Base-by-base conservation (phyloP, 1,139 yeast species). In the Scheffersomyces insectosa region DNA sequence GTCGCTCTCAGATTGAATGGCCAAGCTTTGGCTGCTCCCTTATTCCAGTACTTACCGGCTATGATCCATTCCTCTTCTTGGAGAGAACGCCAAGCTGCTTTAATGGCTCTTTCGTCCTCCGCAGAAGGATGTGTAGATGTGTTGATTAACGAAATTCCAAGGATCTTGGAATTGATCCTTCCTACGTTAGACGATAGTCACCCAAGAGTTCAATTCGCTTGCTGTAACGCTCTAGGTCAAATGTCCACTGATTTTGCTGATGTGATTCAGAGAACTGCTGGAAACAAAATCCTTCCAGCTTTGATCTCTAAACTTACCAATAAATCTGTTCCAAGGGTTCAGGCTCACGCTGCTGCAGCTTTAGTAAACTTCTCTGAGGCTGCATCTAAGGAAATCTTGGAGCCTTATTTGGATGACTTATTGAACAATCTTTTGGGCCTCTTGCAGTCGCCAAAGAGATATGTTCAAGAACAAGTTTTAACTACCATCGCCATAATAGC, bases 341-440 rank as follows among this genome's bases (percentile, higher is more conserved):
- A 91, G 68, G 90, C 97, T 0, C 99, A 93, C 62, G 99, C 97
- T 12, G 98, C 99, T 33, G 99, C 99, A 38, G 99, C 99, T 0
- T 75, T 93, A 57, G 98, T 93, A 36, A 93, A 93, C 62, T 93
- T 93, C 62, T 83, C 95, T 39, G 99, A 93, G 63, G 90, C 87
- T 50, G 97, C 99, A 3, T 72, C 90, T 5, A 88, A 88, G 60
- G 95, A 87, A 49, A 80, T 84, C 13, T 72, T 95, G 54, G 97
- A 90, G 56, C 98, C 98, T 9, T 91, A 87, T 57, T 75, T 93
- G 60, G 99, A 93, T 63, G 81, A 78, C 53, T 70, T 95, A 53
- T 73, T 93, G 48, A 77, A 82, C 37, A 85, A 88, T 53, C 72
- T 95, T 49, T 73, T 93, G 47, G 84, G 82, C 1, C 74, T 93